Evolutionary conservation across 495 filamentous ascomycete genomes (phyloP).

Genomic region (Terfezia claveryi): DNA sequence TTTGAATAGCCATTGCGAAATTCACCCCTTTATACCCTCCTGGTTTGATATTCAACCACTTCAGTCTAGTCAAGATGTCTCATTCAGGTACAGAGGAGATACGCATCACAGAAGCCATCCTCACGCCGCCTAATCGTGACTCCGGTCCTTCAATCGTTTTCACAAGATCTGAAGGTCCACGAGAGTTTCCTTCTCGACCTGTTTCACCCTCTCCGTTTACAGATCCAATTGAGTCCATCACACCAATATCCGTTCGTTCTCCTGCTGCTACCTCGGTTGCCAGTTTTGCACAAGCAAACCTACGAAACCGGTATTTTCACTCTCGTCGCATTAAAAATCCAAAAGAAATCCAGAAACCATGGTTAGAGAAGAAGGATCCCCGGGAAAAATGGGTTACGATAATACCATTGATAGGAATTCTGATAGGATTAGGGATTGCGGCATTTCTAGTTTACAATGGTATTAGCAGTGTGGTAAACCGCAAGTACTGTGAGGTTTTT

Average conservation of each 20-base stretch:
- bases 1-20: no score
- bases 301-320: constrained; percentile 40
- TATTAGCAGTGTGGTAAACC: constrained; percentile 40
- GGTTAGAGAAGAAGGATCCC: constrained; percentile 44
- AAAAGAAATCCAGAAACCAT: constrained; percentile 46
- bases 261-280: neutral
- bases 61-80: no score
- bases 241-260: neutral
- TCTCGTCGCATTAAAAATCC: constrained; percentile 44
- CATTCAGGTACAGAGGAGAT: no score
- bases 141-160: no score
- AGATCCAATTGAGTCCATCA: neutral
- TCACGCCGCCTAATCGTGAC: no score
- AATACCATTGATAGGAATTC: constrained; percentile 45
- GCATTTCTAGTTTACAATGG: constrained; percentile 53
- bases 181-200: no score
- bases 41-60: no score
- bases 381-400: constrained; percentile 73
- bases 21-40: no score
- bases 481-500: constrained; percentile 52
- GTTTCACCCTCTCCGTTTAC: no score
- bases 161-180: no score
- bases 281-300: constrained; percentile 6
- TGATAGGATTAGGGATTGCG: constrained; percentile 40
- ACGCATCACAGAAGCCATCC: no score